Conservation (phyloP, 345 rosid species). For the Toxicodendron radicans region DNA sequence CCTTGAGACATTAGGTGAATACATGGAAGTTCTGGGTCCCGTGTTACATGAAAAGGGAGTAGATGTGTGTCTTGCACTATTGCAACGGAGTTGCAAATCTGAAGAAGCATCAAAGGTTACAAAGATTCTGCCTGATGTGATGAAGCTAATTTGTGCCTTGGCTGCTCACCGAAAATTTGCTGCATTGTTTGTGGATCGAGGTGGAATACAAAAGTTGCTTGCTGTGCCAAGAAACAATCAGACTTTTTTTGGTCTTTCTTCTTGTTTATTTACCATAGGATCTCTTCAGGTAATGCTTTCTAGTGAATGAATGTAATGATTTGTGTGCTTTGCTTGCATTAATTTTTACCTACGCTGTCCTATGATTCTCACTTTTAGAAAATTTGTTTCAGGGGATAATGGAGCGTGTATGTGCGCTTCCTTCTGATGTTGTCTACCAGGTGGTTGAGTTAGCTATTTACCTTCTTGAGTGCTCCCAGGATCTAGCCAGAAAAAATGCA, state of each 20-base stretch:
- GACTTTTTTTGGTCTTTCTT: constrained; percentile 86
- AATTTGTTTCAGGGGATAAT: constrained; percentile 70
- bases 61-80: constrained; percentile 81
- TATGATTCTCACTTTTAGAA: constrained; percentile 17
- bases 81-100: constrained; percentile 60
- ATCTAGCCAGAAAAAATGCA: constrained; percentile 89
- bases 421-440: constrained; percentile 69
- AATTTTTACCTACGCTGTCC: constrained; percentile 1
- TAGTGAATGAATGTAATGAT: constrained; percentile 7
- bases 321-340: neutral
- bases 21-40: constrained; percentile 97
- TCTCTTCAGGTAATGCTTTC: constrained; percentile 74
- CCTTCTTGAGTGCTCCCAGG: constrained; percentile 84
- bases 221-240: constrained; percentile 72
- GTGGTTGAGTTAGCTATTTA: constrained; percentile 88
- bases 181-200: constrained; percentile 93
- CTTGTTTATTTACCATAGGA: constrained; percentile 87
- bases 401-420: constrained; percentile 99
- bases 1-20: constrained; percentile 89
- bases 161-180: constrained; percentile 99
- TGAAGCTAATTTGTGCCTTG: constrained; percentile 97
- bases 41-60: constrained; percentile 97
- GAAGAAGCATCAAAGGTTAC: constrained; percentile 46
- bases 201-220: constrained; percentile 94
- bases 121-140: constrained; percentile 80